Evolutionary conservation across 768 basidiomycete genomes (phyloP), one percentile per base, ranked within the genome.

Genomic region (Tricholoma hemisulphureum): DNA sequence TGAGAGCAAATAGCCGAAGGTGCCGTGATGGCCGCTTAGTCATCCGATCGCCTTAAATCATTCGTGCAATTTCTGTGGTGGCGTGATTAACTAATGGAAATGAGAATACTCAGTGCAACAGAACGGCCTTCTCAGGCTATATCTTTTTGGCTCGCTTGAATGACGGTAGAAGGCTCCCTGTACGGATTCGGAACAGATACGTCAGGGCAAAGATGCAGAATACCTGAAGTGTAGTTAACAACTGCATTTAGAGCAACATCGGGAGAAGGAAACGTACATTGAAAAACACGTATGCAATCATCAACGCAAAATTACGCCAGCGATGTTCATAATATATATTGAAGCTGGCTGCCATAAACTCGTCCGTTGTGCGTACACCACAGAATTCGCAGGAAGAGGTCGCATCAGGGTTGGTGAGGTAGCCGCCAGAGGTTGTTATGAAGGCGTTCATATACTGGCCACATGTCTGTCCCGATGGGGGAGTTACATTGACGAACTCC

Each of bases 361-460:
- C 67, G 66, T 91, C 86, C 0, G 87, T 84, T 0, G 78, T 79
- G 18, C 75, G 66, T 35, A 77, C 75, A 3, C 83, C 69, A 65
- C 91, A 93, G 69, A 82, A 87, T 20, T 75, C 57, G 66, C 88
- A 91, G 46, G 65, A 69, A n/a, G 69, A 57, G 0, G 80, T 80
- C 3, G 85, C 82, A n/a, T 78, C 67, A 1, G 82, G 76, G 61
- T 88, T 80, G 21, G 74, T 63, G 26, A 90, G 68, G 60, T 85
- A 85, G 8, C 88, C 87, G 0, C 87, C 83, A 4, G 76, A 73
- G 1, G 61, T 39, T 0, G 67, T 56, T 14, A 86, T 83, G 70
- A 79, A 91, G 0, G 72, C 65, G 18, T 68, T 48, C 66, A 88
- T 71, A 67, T 83, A 91, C 3, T 74, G 58, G 3, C 62, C 63